Evolutionary conservation across 371 early-diverging fungal genomes (phyloP), one percentile per base, ranked within the genome.

Genomic region (Actinomucor elegans): DNA sequence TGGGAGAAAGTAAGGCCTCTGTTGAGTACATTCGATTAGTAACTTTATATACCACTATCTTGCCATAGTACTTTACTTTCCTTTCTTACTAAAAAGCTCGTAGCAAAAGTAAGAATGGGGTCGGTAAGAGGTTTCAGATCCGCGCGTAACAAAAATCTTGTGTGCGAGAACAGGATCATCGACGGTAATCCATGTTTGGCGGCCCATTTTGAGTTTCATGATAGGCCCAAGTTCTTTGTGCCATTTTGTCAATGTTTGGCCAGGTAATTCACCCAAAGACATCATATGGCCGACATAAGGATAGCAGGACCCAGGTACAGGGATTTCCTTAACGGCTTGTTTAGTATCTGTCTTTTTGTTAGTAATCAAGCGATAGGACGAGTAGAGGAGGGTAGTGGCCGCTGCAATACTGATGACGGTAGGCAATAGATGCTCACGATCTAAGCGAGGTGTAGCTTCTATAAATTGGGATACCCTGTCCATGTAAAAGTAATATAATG

Each of bases 141-240:
- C 60, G 12, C 21, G n/a, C 10, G 29, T 35, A 21, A 60, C 53
- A 48, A 54, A 54, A 4, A 60, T 33, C n/a, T 60, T 45, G 24
- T 60, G 60, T 2, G 60, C 54, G 1, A 60, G 21, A 4, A n/a
- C n/a, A 11, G 60, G 60, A 36, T 60, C 60, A 18, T 29, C 26
- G 14, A 60, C 35, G 37, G 49, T 33, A 32, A 49, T 37, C 60
- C 60, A 60, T 12, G 20, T 43, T 14, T 60, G 48, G 6, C 33
- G 26, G 11, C 60, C 60, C 60, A 60, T 60, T n/a, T 20, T 23
- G 15, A 60, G 18, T 17, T 45, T 35, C 1, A 54, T 21, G 17
- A 60, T 60, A 38, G 60, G 60, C 11, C 54, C 54, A 3, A 40
- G 26, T 20, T 52, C 42, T 21, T 47, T 46, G 28, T 52, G 52